phyloP scores from a whole-genome alignment of 176 grass and related monocot species.

The Phragmites australis region DNA sequence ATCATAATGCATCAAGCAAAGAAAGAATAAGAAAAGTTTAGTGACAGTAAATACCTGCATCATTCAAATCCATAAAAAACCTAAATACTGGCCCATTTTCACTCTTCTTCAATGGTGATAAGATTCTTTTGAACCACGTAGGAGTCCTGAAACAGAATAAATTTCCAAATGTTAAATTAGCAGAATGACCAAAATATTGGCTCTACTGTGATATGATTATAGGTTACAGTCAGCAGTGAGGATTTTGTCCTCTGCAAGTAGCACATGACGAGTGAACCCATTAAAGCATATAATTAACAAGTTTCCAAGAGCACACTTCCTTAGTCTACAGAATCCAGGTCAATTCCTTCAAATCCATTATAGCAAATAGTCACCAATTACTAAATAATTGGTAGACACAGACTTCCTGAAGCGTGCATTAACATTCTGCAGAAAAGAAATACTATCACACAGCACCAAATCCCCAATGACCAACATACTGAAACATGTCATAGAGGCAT shows the following conservation, averaged over 20 bases:
- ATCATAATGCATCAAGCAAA: slow-evolving; percentile 19
- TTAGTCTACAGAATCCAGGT: neutral
- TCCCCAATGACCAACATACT: neutral
- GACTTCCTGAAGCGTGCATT: neutral
- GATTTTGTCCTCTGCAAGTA: slow-evolving; percentile 7
- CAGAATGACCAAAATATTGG: neutral
- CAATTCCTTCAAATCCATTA: neutral
- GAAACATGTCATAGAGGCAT: neutral
- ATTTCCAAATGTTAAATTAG: neutral
- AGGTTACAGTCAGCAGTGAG: neutral
- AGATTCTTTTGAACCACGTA: slow-evolving; percentile 72
- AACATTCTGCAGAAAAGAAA: neutral
- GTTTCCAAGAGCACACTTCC: neutral
- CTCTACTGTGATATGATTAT: neutral
- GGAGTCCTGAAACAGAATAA: slow-evolving; percentile 57
- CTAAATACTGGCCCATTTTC: slow-evolving; percentile 79
- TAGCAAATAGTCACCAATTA: neutral
- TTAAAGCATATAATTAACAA: neutral
- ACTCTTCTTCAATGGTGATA: slow-evolving; percentile 67
- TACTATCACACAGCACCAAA: neutral
- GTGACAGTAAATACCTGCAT: slow-evolving; percentile 71
- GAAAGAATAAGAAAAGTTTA: neutral
- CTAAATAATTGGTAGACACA: neutral
- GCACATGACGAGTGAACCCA: neutral
- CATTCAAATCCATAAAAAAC: slow-evolving; percentile 97